A percentile compares a stretch with the other conserved stretches of the same genome.
Evolutionary conservation across 2,329 filamentous ascomycete species (phyloP).

Genomic region (Escovopsis sp.): DNA sequence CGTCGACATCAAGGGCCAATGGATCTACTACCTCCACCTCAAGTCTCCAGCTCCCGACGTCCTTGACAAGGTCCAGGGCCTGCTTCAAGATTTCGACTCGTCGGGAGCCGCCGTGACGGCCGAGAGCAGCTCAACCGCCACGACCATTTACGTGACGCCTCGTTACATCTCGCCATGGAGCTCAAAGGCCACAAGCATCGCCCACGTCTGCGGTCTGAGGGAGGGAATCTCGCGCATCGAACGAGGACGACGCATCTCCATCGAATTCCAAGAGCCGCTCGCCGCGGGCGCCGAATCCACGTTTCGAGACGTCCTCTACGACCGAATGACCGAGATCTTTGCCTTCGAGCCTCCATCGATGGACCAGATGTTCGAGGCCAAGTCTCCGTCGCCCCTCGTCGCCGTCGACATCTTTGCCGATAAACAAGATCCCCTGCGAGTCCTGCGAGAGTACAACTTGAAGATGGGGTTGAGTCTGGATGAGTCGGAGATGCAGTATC

Average conservation of each 20-base stretch:
- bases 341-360: conserved; percentile 52
- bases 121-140: conserved; percentile 27
- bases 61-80: conserved; percentile 31
- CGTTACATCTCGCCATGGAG: conserved; percentile 93
- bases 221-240: conserved; percentile 64
- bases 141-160: conserved; percentile 60
- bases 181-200: conserved; percentile 87
- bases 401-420: conserved; percentile 60
- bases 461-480: conserved; percentile 77
- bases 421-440: conserved; percentile 49
- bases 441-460: conserved; percentile 71
- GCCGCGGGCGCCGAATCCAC: conserved; percentile 32
- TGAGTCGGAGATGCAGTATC: conserved; percentile 77
- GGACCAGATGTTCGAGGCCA: conserved; percentile 64
- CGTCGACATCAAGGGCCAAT: conserved; percentile 34
- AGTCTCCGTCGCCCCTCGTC: conserved; percentile 45
- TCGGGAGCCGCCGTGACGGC: conserved; percentile 8
- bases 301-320: conserved; percentile 61
- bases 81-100: conserved; percentile 27
- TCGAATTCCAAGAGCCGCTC: conserved; percentile 38
- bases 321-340: conserved; percentile 90
- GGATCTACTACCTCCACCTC: conserved; percentile 54
- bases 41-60: conserved; percentile 28
- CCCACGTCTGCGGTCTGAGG: conserved; percentile 75
- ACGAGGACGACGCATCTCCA: conserved; percentile 64